These are phyloP conservation scores for Laguncularia racemosa DNA, from an alignment of 345 rosid genomes.

Conservation along the genomic window DNA sequence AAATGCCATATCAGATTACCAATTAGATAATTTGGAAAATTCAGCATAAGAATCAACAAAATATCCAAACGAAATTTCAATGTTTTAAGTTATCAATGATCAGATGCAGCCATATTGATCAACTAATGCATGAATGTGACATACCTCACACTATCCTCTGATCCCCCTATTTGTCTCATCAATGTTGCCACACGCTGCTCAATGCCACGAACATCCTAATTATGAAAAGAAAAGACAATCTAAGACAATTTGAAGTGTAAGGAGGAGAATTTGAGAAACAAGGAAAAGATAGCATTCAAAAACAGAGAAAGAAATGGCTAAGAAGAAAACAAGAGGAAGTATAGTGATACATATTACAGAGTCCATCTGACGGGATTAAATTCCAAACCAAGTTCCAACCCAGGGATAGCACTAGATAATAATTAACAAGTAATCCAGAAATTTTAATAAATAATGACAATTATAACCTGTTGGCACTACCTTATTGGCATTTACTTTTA, in stretches of 20 bases:
- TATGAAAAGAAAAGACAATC: not conserved
- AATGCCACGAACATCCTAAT: constrained; percentile 56
- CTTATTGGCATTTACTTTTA: constrained; percentile 39
- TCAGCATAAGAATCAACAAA: not conserved
- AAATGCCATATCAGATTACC: not conserved
- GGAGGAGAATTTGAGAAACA: not conserved
- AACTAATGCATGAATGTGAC: constrained; percentile 10
- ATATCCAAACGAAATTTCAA: not conserved
- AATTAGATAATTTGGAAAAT: not conserved
- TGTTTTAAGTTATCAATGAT: no score
- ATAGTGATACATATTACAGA: no score
- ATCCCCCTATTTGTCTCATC: constrained; percentile 59
- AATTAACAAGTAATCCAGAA: no score
- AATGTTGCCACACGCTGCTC: constrained; percentile 55
- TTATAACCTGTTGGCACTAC: constrained; percentile 24
- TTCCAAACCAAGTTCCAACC: no score
- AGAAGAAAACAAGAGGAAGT: no score
- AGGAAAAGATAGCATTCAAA: not conserved
- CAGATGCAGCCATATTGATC: no score
- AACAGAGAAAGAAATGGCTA: no score
- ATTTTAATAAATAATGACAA: not conserved
- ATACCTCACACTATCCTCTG: constrained; percentile 68
- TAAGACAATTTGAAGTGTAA: not conserved
- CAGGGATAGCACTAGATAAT: no score
- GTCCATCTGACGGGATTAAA: no score